Base-by-base conservation (phyloP, 2,329 filamentous ascomycete genomes). In the Stenocarpella maydis region DNA sequence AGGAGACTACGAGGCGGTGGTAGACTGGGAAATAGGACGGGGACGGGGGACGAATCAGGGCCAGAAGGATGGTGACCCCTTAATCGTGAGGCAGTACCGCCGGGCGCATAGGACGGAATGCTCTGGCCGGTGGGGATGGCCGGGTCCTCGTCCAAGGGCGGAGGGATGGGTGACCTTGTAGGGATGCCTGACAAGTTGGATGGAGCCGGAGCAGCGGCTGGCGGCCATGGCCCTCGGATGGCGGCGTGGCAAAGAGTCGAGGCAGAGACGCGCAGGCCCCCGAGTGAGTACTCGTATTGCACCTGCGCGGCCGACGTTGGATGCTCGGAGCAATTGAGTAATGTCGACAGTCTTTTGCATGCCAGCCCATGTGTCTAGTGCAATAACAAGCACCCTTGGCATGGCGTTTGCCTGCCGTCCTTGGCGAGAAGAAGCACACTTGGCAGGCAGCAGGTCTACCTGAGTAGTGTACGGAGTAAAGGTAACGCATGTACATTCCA, bases 401-500 rank as follows among this genome's bases (percentile, higher is more conserved):
- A 9, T 45, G 55, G 55, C 39, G 55, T 41, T 31, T 61, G 55
- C 41, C 58, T 47, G 58, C 58, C 58, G 58, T 61, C 28, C 58
- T 61, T 61, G 58, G 58, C 58, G 41, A 3, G 34, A 61, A 61
- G 41, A 61, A 61, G 58, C 58, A 61, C 34, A 24, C 58, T 61
- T 61, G 55, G 55, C 55, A 61, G 55, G 39, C 54, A 43, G 54
- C 6, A 37, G 6, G 34, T 8, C 4, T 31, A 31, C 8, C 31
- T 31, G 31, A 8, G 31, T 8, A 31, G 4, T 31, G 31, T 4
- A 31, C 8, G 8, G n/a, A n/a, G n/a, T n/a, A n/a, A n/a, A n/a
- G n/a, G n/a, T n/a, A n/a, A n/a, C n/a, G n/a, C n/a, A n/a, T n/a
- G n/a, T n/a, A n/a, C n/a, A n/a, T n/a, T n/a, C n/a, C n/a, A n/a